Conservation (phyloP, 1,284 basidiomycete genomes). For the Pholiota adiposa region DNA sequence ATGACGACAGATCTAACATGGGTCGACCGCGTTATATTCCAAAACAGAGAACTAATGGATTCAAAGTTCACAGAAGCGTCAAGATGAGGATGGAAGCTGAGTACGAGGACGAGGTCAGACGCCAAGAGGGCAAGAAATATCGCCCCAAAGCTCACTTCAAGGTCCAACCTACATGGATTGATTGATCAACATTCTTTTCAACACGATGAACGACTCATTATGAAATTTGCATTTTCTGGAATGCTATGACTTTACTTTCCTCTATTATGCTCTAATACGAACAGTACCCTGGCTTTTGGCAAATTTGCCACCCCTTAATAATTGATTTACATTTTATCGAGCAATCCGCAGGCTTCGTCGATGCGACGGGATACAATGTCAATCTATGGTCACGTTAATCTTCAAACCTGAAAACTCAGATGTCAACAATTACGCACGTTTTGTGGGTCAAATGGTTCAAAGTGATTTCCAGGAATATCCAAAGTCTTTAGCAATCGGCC, state of each 20-base stretch:
- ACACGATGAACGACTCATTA: background rate
- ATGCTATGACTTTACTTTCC: background rate
- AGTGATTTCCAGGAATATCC: conserved; percentile 71
- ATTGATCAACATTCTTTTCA: conserved; percentile 18
- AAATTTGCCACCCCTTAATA: background rate
- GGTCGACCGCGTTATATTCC: conserved; percentile 42
- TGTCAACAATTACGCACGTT: conserved; percentile 47
- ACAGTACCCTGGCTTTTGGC: background rate
- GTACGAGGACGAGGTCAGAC: conserved; percentile 33
- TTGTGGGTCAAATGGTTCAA: conserved; percentile 54
- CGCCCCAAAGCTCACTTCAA: conserved; percentile 26
- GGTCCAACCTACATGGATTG: conserved; percentile 34
- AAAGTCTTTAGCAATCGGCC: conserved; percentile 41
- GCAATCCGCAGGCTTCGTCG: conserved; percentile 5
- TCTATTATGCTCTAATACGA: background rate
- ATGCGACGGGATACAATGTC: conserved; percentile 18
- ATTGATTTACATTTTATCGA: background rate
- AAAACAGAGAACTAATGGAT: conserved; percentile 30
- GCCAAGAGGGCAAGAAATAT: conserved; percentile 33
- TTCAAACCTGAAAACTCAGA: background rate
- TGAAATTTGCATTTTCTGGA: background rate
- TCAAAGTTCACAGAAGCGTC: conserved; percentile 48
- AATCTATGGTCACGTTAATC: conserved; percentile 13
- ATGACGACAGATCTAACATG: conserved; percentile 27
- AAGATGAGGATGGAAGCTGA: conserved; percentile 43